A percentile compares a stretch with the other conserved stretches of the same genome.
These are phyloP conservation scores for Rhinocladiella similis DNA, from an alignment of 2,329 filamentous ascomycete genomes.

Conservation along the genomic window DNA sequence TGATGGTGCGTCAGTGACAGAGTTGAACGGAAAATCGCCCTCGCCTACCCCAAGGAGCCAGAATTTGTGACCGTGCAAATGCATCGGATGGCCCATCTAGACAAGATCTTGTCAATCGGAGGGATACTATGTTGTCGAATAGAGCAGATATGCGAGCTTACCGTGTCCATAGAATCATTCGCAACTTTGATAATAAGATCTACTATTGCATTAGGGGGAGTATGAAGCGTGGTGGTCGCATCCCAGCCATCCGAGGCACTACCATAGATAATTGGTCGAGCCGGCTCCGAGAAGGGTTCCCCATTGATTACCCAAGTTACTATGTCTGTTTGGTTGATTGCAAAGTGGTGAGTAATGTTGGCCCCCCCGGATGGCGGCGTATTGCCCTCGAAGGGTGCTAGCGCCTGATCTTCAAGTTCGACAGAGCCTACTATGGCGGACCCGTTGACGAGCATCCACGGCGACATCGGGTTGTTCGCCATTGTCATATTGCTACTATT, in stretches of 20 bases:
- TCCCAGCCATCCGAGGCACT: constrained; percentile 21
- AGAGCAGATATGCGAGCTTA: constrained; percentile 9
- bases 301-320: constrained; percentile 21
- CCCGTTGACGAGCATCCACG: constrained; percentile 21
- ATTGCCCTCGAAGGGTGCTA: constrained; percentile 17
- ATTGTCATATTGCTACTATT: constrained; percentile 11
- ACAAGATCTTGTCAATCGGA: constrained; percentile 7
- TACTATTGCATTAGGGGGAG: constrained; percentile 18
- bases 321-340: constrained; percentile 18
- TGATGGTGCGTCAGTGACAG: constrained; percentile 17
- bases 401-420: constrained; percentile 13
- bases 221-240: constrained; percentile 17
- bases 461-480: constrained; percentile 4
- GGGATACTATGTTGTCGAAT: constrained; percentile 3
- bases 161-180: constrained; percentile 19
- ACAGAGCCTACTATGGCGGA: constrained; percentile 8
- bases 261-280: constrained; percentile 16
- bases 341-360: constrained; percentile 11
- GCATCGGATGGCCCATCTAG: constrained; percentile 34
- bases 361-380: constrained; percentile 6
- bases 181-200: constrained; percentile 23
- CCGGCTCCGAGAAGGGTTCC: constrained; percentile 15
- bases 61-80: constrained; percentile 32
- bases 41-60: constrained; percentile 26
- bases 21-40: constrained; percentile 15